These are phyloP conservation scores for Ceratonia siliqua DNA, from an alignment of 306 rosid species.

Conservation along the genomic window DNA sequence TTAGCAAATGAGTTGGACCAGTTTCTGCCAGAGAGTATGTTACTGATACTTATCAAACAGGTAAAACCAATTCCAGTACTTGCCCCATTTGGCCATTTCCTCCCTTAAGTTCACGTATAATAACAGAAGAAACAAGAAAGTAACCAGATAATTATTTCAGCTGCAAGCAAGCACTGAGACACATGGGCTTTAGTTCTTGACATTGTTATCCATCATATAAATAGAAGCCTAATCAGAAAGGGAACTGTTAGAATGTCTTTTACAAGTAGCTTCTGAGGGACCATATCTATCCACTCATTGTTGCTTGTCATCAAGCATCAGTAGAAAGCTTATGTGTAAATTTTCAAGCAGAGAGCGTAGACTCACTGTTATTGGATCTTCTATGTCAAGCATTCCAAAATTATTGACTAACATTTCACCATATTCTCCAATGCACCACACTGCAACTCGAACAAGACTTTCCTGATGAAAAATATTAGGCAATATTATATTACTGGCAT, in stretches of 20 bases:
- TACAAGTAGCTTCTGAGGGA: constrained; percentile 7
- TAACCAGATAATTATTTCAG: constrained; percentile 8
- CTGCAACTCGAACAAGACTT: constrained; percentile 93
- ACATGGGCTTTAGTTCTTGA: constrained; percentile 13
- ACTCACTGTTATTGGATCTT: constrained; percentile 94
- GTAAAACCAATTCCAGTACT: constrained; percentile 24
- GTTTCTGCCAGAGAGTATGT: not conserved
- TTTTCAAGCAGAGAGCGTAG: constrained; percentile 15
- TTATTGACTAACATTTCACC: constrained; percentile 90
- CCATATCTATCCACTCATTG: constrained; percentile 10
- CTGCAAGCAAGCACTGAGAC: constrained; percentile 18
- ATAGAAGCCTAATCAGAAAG: constrained; percentile 16
- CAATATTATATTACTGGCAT: constrained; percentile 21
- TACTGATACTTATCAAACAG: constrained; percentile 4
- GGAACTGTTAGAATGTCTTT: constrained; percentile 2
- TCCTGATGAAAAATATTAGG: constrained; percentile 64
- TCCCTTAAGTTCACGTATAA: not conserved
- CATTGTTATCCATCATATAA: constrained; percentile 6
- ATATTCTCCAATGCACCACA: constrained; percentile 98
- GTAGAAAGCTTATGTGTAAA: constrained; percentile 22
- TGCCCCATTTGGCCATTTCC: constrained; percentile 2
- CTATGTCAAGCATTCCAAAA: constrained; percentile 81
- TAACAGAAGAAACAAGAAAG: not conserved
- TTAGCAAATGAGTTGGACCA: constrained; percentile 6
- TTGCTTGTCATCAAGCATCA: constrained; percentile 28